Conservation (phyloP, 257 asterid species). For the Hygrophila difformis region DNA sequence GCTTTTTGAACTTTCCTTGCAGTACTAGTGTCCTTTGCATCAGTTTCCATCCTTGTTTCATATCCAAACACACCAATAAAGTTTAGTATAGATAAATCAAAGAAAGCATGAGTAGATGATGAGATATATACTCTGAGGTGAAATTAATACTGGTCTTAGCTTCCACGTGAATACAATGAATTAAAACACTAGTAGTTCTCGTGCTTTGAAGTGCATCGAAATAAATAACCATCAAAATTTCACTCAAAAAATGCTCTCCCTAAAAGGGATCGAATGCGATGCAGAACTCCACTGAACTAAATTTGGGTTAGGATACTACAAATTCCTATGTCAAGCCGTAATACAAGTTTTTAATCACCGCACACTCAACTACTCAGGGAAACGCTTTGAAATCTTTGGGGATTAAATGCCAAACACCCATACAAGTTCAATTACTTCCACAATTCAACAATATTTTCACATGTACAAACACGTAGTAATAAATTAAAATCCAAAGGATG, state of each 20-base stretch:
- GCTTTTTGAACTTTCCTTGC: conserved; percentile 95
- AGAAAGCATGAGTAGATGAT: neutral
- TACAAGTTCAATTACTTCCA: neutral
- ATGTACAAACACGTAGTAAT: conserved; percentile 1
- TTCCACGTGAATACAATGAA: neutral
- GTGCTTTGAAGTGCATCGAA: neutral
- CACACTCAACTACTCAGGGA: conserved; percentile 4
- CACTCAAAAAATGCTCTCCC: neutral
- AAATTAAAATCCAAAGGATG: neutral
- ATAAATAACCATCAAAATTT: neutral
- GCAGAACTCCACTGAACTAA: neutral
- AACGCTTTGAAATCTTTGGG: too few species aligned
- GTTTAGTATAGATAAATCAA: conserved; percentile 3
- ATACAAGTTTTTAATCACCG: neutral
- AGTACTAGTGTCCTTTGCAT: conserved; percentile 44
- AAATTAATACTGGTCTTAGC: conserved; percentile 2
- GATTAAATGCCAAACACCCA: neutral
- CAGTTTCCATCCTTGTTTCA: conserved; percentile 72
- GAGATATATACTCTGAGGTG: neutral
- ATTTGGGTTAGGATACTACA: neutral
- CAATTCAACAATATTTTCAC: conserved; percentile 6
- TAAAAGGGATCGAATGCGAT: neutral
- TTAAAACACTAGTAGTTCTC: neutral
- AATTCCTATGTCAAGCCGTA: neutral
- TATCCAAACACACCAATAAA: conserved; percentile 9